Evolutionary conservation across 345 rosid genomes (phyloP), one percentile per base, ranked within the genome.

Genomic region (Dimocarpus longan): DNA sequence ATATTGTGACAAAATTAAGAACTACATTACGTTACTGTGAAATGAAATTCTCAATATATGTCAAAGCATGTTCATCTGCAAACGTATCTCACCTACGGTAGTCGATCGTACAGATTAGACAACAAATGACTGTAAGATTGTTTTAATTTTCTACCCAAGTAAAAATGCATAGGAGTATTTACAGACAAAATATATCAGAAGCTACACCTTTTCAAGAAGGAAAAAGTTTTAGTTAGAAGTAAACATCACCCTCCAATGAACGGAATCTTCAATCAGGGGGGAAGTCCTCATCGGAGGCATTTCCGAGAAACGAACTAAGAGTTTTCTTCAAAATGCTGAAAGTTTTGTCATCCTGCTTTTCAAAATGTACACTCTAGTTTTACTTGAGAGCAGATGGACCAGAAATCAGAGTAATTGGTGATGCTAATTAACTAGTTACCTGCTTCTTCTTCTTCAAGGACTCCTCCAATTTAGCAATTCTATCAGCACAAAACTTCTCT

Each of bases 241-340:
- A 5, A 43, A 59, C 73, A 81, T 59, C 57, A 52, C 9, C 7
- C 2, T 46, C 62, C 19, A 18, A 8, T 19, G 32, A 50, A 71
- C n/a, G 2, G n/a, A 32, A 65, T 10, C 64, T 81, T 92, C 78
- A 93, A 70, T 92, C 91, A 48, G 84, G 83, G 12, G 83, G 88
- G 84, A 90, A 88, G 76, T 91, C 94, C 80, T 95, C 91, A 68
- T 93, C 95, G 4, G 97, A 91, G 57, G 86, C 93, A 70, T 90
- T 81, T 37, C 84, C 94, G 68, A 92, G 85, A 78, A 93, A 89
- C 5, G 95, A 83, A 22, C 92, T 91, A 8, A 90, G 91, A 60
- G 94, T 90, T 84, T 93, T 95, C 88, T 91, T 88, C 90, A 91
- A 39, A 73, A 89, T 84, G 88, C 90, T 89, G 89, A 92, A 92